Percentiles rank a stretch among this genome's conserved stretches.
phyloP scores from a whole-genome alignment of 2,329 filamentous ascomycete species.

The Chrysosphaeria jannelii region DNA sequence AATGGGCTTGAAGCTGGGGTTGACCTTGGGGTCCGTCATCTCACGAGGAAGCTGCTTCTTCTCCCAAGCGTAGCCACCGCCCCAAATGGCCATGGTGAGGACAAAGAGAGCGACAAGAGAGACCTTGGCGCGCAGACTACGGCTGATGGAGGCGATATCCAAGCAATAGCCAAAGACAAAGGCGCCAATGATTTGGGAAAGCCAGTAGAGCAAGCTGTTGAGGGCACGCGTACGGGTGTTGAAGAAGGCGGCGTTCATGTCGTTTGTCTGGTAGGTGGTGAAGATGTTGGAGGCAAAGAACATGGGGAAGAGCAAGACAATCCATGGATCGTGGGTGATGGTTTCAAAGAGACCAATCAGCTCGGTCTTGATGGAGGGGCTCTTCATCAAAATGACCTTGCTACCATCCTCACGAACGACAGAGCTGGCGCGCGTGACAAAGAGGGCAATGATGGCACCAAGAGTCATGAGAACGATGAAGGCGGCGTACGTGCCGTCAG shows the following conservation, averaged over 20 bases:
- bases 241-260: constrained; percentile 39
- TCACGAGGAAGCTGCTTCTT: constrained; percentile 22
- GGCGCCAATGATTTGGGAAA: constrained; percentile 49
- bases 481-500: constrained; percentile 6
- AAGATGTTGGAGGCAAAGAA: constrained; percentile 59
- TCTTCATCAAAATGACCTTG: constrained; percentile 64
- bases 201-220: constrained; percentile 55
- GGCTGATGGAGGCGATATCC: constrained; percentile 26
- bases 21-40: constrained; percentile 4
- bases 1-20: constrained; percentile 6
- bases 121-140: constrained; percentile 34
- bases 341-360: constrained; percentile 47
- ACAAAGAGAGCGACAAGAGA: constrained; percentile 30
- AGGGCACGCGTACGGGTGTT: constrained; percentile 41
- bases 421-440: constrained; percentile 38
- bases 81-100: constrained; percentile 54
- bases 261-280: constrained; percentile 46
- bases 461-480: constrained; percentile 7
- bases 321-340: constrained; percentile 36
- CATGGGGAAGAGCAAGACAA: constrained; percentile 52
- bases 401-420: constrained; percentile 52
- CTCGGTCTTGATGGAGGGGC: constrained; percentile 63
- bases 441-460: constrained; percentile 30
- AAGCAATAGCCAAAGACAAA: constrained; percentile 41
- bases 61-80: constrained; percentile 55